phyloP scores from a whole-genome alignment of 1,139 yeast genomes.

The Suhomyces terraborum region DNA sequence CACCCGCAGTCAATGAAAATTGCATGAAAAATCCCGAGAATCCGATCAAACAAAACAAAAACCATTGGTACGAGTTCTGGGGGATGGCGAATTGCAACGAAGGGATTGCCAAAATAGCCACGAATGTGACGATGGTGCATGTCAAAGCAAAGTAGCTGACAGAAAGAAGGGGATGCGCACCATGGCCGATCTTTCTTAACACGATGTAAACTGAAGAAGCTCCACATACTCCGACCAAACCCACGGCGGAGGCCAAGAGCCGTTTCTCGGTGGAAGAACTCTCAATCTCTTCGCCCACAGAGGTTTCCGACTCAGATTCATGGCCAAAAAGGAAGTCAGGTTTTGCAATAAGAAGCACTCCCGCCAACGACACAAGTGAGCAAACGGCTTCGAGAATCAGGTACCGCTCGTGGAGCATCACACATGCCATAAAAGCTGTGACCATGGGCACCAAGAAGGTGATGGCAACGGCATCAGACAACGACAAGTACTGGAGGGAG shows the following conservation, averaged over 20 bases:
- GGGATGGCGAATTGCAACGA: constrained; percentile 64
- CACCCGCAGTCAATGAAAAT: constrained; percentile 74
- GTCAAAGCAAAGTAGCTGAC: constrained; percentile 75
- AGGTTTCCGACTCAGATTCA: constrained; percentile 33
- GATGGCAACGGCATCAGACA: constrained; percentile 76
- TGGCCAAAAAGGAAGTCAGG: constrained; percentile 72
- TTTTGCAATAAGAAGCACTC: constrained; percentile 80
- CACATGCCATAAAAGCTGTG: constrained; percentile 74
- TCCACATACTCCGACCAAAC: constrained; percentile 69
- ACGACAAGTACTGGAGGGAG: constrained; percentile 69
- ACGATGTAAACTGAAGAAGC: constrained; percentile 72
- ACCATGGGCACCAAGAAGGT: constrained; percentile 78
- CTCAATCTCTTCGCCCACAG: constrained; percentile 37
- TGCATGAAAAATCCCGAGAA: constrained; percentile 82
- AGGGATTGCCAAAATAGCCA: constrained; percentile 58
- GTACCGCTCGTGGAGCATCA: constrained; percentile 67
- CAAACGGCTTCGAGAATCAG: constrained; percentile 68
- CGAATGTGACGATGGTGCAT: constrained; percentile 57
- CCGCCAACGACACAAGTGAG: constrained; percentile 66
- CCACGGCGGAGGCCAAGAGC: constrained; percentile 62
- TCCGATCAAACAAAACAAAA: constrained; percentile 61
- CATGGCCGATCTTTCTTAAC: constrained; percentile 71
- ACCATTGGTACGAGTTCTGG: constrained; percentile 62
- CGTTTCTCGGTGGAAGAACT: constrained; percentile 43
- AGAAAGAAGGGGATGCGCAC: constrained; percentile 77